Conservation (phyloP, 1,284 basidiomycete genomes). For the Salmacisia buchloeana region DNA sequence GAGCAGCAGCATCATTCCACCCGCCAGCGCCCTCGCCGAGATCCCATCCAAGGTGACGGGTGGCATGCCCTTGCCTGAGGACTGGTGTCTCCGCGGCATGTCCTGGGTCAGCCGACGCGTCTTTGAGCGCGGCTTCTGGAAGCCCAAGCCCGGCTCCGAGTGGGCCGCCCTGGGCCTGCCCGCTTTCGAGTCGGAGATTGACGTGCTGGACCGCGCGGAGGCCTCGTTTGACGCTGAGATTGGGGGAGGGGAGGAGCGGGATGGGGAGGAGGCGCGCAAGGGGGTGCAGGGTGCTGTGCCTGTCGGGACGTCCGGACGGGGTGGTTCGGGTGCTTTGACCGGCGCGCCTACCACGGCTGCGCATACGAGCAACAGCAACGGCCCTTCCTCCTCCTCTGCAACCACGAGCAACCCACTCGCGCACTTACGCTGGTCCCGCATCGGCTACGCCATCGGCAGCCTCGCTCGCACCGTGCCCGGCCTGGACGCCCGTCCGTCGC, state of each 20-base stretch:
- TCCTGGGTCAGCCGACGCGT: slow-evolving; percentile 85
- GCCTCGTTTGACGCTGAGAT: neutral
- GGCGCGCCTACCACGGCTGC: no score
- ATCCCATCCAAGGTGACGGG: slow-evolving; percentile 50
- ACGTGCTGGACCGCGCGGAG: slow-evolving; percentile 18
- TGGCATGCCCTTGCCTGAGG: slow-evolving; percentile 74
- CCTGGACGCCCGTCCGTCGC: slow-evolving; percentile 59
- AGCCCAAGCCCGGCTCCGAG: slow-evolving; percentile 40
- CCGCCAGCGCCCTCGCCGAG: neutral
- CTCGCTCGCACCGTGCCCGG: slow-evolving; percentile 70
- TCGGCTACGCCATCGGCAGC: slow-evolving; percentile 66
- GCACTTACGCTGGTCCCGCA: slow-evolving; percentile 64
- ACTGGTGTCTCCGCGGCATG: slow-evolving; percentile 91
- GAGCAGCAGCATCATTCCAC: neutral
- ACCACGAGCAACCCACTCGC: no score
- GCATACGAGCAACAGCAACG: no score
- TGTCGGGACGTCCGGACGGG: no score
- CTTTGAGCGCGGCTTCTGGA: slow-evolving; percentile 87
- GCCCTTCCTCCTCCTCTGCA: no score
- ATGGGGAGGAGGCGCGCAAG: neutral
- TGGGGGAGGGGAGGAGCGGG: neutral
- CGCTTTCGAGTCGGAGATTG: slow-evolving; percentile 51
- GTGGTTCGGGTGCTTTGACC: no score
- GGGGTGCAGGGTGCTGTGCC: neutral
- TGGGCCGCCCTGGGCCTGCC: slow-evolving; percentile 6